Evolutionary conservation across 1,284 basidiomycete genomes (phyloP).

Genomic region (Sphaerobolus stellatus): DNA sequence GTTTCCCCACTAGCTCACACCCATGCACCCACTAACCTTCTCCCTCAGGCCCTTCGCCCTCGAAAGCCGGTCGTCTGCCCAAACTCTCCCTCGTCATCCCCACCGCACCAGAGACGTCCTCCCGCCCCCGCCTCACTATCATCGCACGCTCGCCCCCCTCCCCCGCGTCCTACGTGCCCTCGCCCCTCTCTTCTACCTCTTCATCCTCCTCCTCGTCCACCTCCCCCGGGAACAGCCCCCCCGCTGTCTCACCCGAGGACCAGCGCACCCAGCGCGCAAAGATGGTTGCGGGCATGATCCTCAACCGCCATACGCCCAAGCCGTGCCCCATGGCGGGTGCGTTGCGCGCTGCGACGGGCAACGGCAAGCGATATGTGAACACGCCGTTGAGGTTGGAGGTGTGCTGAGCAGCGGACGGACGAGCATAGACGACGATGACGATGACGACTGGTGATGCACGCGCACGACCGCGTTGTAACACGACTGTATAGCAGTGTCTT

Average conservation of each 20-base stretch:
- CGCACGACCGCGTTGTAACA: no score
- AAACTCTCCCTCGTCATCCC: conserved; percentile 26
- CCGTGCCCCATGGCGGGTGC: conserved; percentile 2
- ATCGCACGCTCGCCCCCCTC: background rate
- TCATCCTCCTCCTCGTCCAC: background rate
- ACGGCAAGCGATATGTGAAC: conserved; percentile 4
- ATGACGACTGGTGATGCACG: no score
- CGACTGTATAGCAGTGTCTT: no score
- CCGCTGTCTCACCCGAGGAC: background rate
- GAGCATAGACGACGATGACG: no score
- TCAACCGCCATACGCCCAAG: conserved; percentile 4
- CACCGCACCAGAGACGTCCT: conserved; percentile 21
- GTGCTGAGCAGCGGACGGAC: no score
- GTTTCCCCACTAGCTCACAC: background rate
- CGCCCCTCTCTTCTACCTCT: background rate
- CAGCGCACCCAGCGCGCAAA: background rate
- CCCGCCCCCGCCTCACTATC: background rate
- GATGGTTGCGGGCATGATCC: conserved; percentile 3
- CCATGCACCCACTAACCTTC: background rate
- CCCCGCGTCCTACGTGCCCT: background rate
- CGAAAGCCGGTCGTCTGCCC: conserved; percentile 21
- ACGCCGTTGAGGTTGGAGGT: conserved; percentile 9
- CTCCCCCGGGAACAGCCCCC: background rate
- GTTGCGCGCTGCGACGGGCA: background rate
- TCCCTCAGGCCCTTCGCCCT: conserved; percentile 36